phyloP scores from a whole-genome alignment of 495 filamentous ascomycete species.

The Tuber umbilicatum region DNA sequence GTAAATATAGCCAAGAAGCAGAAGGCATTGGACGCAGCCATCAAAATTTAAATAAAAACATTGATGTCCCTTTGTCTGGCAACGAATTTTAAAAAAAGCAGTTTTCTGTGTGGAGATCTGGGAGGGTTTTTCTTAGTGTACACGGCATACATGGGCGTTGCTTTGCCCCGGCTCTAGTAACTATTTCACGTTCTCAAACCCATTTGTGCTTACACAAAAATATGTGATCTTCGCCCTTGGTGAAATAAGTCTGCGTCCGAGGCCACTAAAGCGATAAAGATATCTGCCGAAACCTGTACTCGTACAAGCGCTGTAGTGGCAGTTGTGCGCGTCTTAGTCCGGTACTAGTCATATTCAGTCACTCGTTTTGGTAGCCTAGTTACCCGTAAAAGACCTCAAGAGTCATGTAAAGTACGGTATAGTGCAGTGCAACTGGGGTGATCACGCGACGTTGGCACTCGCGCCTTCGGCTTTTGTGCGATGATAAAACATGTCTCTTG shows the following conservation, averaged over 20 bases:
- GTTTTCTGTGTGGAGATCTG: not conserved
- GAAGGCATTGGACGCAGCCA: conserved; percentile 82
- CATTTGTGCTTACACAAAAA: not conserved
- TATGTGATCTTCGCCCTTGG: not conserved
- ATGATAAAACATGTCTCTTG: not conserved
- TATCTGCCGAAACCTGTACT: not conserved
- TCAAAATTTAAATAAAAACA: conserved; percentile 75
- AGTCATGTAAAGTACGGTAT: too few relatives aligned
- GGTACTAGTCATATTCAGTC: not conserved
- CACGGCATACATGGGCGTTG: not conserved
- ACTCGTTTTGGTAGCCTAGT: not conserved
- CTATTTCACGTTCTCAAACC: not conserved
- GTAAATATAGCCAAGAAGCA: conserved; percentile 63
- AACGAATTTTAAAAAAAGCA: not conserved
- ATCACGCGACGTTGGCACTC: not conserved
- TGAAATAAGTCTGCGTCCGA: not conserved
- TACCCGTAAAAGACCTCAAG: too few relatives aligned
- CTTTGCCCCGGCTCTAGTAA: not conserved
- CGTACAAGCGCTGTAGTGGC: not conserved
- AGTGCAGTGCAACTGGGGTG: not conserved
- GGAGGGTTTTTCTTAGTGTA: not conserved
- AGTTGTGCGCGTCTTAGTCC: not conserved
- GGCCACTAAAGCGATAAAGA: not conserved
- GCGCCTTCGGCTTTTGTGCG: not conserved
- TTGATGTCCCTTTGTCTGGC: not conserved